Evolutionary conservation across 148 eudicot species (phyloP), one percentile per base, ranked within the genome.

Genomic region (Camellia japonica): DNA sequence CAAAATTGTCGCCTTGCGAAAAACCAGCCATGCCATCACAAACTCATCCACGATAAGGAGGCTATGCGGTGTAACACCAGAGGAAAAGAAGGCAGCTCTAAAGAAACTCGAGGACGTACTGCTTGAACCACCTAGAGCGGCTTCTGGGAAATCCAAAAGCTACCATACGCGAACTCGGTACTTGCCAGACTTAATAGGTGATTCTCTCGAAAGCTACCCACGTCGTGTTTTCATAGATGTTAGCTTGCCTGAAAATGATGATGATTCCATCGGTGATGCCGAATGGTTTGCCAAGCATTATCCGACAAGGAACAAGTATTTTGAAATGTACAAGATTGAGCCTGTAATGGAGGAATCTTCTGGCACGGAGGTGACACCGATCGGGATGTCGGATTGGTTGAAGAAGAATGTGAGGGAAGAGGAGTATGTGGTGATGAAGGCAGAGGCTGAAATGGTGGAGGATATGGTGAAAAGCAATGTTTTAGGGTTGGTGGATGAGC

Each of bases 231-330:
- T 90, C 87, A 87, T 93, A 4, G 90, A 91, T 55, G 91, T 91
- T 0, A 87, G 87, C 11, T 46, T 55, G 11, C 78, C 84, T 7
- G 69, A 66, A 83, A 87, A 66, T 80, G 75, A 80, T 0, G 88
- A 83, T 1, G 14, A 15, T 1, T 52, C 87, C 38, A 30, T 30
- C 20, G 70, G 64, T 4, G 84, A 84, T 10, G 82, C 87, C 1
- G 78, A 85, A 20, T 93, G 97, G 97, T 93, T 93, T 72, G 80
- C 80, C 68, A 88, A 90, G 79, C 80, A 93, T 65, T 93, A 93
- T 78, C 93, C 95, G 0, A 90, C 88, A 0, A 82, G 92, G 47
- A 88, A 87, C 83, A 87, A 88, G 59, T 80, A 88, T 23, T 91
- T 91, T 15, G 92, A 91, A 75, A 83, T 91, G 18, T 93, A 90